These are phyloP conservation scores for Boletus coffeatus DNA, from an alignment of 1,284 basidiomycete species.

Conservation along the genomic window DNA sequence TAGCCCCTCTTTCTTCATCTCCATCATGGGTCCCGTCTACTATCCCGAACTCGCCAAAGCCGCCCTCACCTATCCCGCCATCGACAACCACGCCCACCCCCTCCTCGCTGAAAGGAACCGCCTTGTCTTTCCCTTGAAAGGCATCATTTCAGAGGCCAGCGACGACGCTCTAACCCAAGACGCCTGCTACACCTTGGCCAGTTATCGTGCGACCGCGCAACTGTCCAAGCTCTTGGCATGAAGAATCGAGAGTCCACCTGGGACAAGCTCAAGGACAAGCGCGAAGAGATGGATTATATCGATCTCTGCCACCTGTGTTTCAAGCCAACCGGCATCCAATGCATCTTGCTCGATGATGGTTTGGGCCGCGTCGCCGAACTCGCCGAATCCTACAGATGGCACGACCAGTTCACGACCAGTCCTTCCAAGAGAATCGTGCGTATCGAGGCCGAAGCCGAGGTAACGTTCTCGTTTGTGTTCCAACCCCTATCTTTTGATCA, in stretches of 20 bases:
- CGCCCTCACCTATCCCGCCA: constrained; percentile 40
- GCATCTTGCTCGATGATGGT: constrained; percentile 68
- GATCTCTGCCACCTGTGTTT: constrained; percentile 54
- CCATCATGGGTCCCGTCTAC: constrained; percentile 23
- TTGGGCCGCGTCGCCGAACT: constrained; percentile 44
- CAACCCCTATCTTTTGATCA: constrained; percentile 3
- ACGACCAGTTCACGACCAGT: constrained; percentile 49
- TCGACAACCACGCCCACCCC: constrained; percentile 76
- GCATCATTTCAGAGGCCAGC: constrained; percentile 58
- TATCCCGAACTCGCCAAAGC: constrained; percentile 30
- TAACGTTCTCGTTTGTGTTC: constrained; percentile 23
- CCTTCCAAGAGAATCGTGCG: constrained; percentile 58
- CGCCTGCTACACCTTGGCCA: constrained; percentile 50
- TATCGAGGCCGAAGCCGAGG: constrained; percentile 64
- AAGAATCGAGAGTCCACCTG: constrained; percentile 40
- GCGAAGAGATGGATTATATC: constrained; percentile 42
- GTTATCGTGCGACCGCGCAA: constrained; percentile 50
- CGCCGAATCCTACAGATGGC: constrained; percentile 52
- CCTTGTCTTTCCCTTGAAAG: constrained; percentile 49
- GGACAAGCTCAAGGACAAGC: constrained; percentile 49
- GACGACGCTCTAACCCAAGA: constrained; percentile 48
- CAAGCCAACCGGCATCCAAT: constrained; percentile 49
- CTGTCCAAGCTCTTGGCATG: constrained; percentile 44
- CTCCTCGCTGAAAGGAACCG: constrained; percentile 47
- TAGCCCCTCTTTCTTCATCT: constrained; percentile 4